Conservation (phyloP, 257 asterid genomes). For the Voacanga thouarsii region DNA sequence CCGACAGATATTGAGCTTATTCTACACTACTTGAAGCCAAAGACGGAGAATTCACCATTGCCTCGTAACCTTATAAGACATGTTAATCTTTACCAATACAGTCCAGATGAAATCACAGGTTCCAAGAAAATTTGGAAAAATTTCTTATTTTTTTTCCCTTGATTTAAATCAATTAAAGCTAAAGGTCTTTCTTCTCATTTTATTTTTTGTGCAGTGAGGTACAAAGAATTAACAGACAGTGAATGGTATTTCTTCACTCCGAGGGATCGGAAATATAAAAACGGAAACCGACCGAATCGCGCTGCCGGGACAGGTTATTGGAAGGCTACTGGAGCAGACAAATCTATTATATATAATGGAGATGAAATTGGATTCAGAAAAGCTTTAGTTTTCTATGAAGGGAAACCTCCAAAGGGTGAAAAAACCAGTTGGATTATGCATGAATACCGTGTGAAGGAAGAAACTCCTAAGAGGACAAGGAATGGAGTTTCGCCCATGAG, state of each 20-base stretch:
- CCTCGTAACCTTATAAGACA: conserved; percentile 19
- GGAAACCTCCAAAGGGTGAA: conserved; percentile 22
- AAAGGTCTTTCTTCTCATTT: background rate
- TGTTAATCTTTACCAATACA: conserved; percentile 18
- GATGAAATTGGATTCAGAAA: conserved; percentile 18
- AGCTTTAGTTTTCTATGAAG: conserved; percentile 24
- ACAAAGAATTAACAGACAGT: background rate
- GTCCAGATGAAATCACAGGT: conserved; percentile 19
- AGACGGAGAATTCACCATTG: conserved; percentile 7
- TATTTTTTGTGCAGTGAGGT: background rate
- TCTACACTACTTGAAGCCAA: conserved; percentile 15
- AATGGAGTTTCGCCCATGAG: conserved; percentile 16
- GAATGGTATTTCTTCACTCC: conserved; percentile 33
- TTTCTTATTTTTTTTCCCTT: background rate
- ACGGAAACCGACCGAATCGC: conserved; percentile 21
- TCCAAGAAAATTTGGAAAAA: no score
- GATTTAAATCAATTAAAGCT: background rate
- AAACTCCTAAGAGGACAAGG: background rate
- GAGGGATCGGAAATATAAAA: conserved; percentile 26
- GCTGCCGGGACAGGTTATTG: conserved; percentile 30
- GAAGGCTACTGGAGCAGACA: conserved; percentile 38
- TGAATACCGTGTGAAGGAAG: conserved; percentile 17
- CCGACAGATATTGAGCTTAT: conserved; percentile 31
- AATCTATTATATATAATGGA: background rate
- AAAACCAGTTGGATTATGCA: conserved; percentile 35